These are phyloP conservation scores for Colletotrichum acutatum DNA, from an alignment of 2,329 filamentous ascomycete species.

Conservation along the genomic window DNA sequence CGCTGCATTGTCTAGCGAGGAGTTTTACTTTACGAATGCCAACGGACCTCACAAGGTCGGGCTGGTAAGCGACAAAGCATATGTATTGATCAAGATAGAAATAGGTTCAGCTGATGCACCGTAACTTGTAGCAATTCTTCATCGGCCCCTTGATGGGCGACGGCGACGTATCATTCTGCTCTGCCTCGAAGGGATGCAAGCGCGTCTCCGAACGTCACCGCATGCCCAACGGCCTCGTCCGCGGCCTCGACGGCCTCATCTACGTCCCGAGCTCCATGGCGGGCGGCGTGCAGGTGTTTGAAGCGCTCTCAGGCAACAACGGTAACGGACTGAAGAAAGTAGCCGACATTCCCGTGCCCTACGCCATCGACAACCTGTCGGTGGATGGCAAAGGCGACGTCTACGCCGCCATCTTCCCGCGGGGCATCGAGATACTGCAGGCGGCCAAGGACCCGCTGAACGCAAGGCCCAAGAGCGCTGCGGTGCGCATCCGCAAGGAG, in stretches of 20 bases:
- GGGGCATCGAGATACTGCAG: slow-evolving; percentile 28
- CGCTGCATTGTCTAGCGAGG: slow-evolving; percentile 34
- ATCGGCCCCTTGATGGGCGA: slow-evolving; percentile 39
- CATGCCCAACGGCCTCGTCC: slow-evolving; percentile 46
- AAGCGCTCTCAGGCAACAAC: neutral
- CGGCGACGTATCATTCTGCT: slow-evolving; percentile 45
- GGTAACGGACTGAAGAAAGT: slow-evolving; percentile 36
- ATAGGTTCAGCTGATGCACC: neutral
- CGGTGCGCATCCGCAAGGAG: slow-evolving; percentile 39
- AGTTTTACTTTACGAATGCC: slow-evolving; percentile 42
- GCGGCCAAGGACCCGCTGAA: slow-evolving; percentile 38
- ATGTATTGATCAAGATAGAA: rapidly evolving
- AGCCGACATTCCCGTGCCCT: slow-evolving; percentile 36
- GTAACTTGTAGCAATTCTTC: slow-evolving; percentile 24
- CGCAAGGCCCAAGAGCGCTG: slow-evolving; percentile 31
- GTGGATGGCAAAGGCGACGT: slow-evolving; percentile 41
- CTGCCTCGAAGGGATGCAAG: slow-evolving; percentile 36
- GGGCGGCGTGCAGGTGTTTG: slow-evolving; percentile 38
- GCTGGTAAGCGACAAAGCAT: slow-evolving; percentile 23
- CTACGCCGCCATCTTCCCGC: slow-evolving; percentile 40
- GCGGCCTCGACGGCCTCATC: slow-evolving; percentile 40
- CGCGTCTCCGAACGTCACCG: slow-evolving; percentile 37
- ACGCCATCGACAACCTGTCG: slow-evolving; percentile 42
- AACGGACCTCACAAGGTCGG: slow-evolving; percentile 37
- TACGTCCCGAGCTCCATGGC: slow-evolving; percentile 44